phyloP scores from a whole-genome alignment of 371 early-diverging fungal species.

The Synchytrium microbalum region DNA sequence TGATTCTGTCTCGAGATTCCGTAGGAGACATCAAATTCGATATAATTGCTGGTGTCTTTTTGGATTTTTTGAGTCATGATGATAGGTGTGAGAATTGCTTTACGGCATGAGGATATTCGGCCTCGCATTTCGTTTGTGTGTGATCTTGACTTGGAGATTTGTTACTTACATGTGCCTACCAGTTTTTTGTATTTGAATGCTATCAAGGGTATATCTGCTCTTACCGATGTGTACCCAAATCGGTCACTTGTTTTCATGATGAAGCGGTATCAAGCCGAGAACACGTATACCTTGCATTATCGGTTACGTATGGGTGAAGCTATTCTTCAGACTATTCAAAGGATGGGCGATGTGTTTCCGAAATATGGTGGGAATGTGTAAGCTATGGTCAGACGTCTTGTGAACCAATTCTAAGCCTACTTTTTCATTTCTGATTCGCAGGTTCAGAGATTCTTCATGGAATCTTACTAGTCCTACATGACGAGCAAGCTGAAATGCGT shows the following conservation, averaged over 20 bases:
- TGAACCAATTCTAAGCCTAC: background rate
- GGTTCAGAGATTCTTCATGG: slow-evolving; percentile 55
- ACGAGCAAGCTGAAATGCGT: slow-evolving; percentile 24
- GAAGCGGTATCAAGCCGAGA: slow-evolving; percentile 50
- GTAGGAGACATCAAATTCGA: slow-evolving; percentile 51
- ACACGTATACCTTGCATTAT: too few species aligned
- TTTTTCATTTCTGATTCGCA: slow-evolving; percentile 16
- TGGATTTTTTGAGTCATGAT: slow-evolving; percentile 62
- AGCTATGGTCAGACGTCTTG: slow-evolving; percentile 4
- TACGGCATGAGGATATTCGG: too few species aligned
- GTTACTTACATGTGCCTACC: too few species aligned
- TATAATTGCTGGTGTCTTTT: slow-evolving; percentile 60
- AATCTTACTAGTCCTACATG: slow-evolving; percentile 55
- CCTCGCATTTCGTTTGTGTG: too few species aligned
- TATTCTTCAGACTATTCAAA: slow-evolving; percentile 71
- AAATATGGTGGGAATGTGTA: slow-evolving; percentile 48
- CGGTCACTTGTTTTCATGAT: slow-evolving; percentile 58
- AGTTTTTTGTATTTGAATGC: slow-evolving; percentile 86
- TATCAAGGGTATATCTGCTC: slow-evolving; percentile 69
- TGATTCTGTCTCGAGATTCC: slow-evolving; percentile 60
- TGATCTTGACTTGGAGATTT: too few species aligned
- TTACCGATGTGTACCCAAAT: slow-evolving; percentile 70
- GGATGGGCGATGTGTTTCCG: slow-evolving; percentile 68
- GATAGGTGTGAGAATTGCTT: slow-evolving; percentile 49
- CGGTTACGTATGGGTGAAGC: slow-evolving; percentile 82